These are phyloP conservation scores for Chaetomium strumarium DNA, from an alignment of 2,329 filamentous ascomycete genomes.

Conservation along the genomic window DNA sequence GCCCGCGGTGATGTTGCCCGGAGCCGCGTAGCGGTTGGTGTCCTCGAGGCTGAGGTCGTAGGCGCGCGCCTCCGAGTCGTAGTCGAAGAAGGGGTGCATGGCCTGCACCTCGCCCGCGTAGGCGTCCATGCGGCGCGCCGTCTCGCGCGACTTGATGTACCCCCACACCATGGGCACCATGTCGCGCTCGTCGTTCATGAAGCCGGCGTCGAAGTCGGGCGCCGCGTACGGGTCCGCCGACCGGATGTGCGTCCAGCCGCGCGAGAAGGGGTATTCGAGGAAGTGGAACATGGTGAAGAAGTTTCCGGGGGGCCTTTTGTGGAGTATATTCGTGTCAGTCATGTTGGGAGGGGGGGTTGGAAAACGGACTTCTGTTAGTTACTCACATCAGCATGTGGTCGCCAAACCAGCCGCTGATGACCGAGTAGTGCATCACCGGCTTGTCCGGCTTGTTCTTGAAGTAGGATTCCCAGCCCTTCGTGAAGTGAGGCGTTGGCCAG, in stretches of 20 bases:
- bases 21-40: conserved; percentile 69
- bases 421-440: conserved; percentile 79
- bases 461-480: conserved; percentile 70
- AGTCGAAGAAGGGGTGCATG: conserved; percentile 68
- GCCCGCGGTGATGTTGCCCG: conserved; percentile 63
- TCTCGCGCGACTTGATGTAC: conserved; percentile 78
- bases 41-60: conserved; percentile 69
- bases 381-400: conserved; percentile 54
- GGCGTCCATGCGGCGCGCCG: conserved; percentile 68
- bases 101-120: conserved; percentile 67
- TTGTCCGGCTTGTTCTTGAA: conserved; percentile 82
- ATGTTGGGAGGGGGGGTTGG: conserved; percentile 28
- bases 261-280: conserved; percentile 70
- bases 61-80: conserved; percentile 62
- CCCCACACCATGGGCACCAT: conserved; percentile 83
- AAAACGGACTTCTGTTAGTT: conserved; percentile 25
- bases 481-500: conserved; percentile 72
- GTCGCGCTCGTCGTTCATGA: conserved; percentile 80
- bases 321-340: too few relatives aligned
- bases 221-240: conserved; percentile 67
- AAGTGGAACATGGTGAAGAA: conserved; percentile 85
- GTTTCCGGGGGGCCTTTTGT: conserved; percentile 59
- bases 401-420: conserved; percentile 63
- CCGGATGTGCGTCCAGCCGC: conserved; percentile 64
- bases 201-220: conserved; percentile 74